Base-by-base conservation (phyloP, 2,329 filamentous ascomycete species). In the Tolypocladium pustulatum region DNA sequence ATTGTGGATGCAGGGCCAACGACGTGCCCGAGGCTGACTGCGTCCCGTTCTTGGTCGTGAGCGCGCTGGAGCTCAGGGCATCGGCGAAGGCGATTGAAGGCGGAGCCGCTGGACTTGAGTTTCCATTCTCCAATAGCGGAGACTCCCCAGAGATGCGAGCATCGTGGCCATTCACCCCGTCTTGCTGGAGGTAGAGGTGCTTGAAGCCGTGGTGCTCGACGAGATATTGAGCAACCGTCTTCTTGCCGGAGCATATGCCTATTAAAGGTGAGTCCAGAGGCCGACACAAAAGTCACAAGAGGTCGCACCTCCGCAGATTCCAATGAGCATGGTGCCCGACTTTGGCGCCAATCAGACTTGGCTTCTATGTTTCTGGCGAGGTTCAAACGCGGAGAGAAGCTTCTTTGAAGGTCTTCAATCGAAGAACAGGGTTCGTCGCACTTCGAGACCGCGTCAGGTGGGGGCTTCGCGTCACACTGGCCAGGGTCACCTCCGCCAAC, bases 161-260 rank as follows among this genome's bases (percentile, higher is more conserved):
- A n/a, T n/a, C 32, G 10, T 13, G 1, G 46, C 54, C 22, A 17
- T 54, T 53, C n/a, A 34, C 37, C 32, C 40, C 32, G 25, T 59
- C 38, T 54, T 60, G 58, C 58, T 66, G 60, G 36, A 96, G 79
- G 65, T 83, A 80, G 59, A 97, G 81, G 54, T 84, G 83, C 61
- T 82, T 85, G 75, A 97, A 99, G 61, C 84, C 85, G 73, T 97
- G 89, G 63, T 92, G 84, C 63, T 91, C 83, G 63, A 92, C 84
- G 10, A 99, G 83, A 71, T 96, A 97, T 58, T 90, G 84, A 59
- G 91, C 91, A 63, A 97, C 90, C 12, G 91, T 90, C 70, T 86
- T 87, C 77, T 97, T 97, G 68, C 94, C 94, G 55, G 93, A 87
- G 76, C 92, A 97, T 67, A 97, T 93, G 68, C 90, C 92, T 94